phyloP scores from a whole-genome alignment of 2,329 filamentous ascomycete species.

The Colletotrichum godetiae region DNA sequence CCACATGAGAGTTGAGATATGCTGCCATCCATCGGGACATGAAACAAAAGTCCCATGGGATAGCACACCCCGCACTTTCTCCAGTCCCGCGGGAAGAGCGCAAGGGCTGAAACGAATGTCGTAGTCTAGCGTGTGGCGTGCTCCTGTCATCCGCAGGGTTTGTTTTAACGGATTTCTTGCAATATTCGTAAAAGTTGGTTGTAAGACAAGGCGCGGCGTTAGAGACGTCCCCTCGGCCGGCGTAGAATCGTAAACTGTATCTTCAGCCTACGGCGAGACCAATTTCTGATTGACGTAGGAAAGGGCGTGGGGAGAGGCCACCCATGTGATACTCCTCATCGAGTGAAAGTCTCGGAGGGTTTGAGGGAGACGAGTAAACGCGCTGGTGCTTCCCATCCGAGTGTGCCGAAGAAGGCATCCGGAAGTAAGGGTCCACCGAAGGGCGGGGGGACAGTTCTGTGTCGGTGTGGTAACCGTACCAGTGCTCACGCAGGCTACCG shows the following conservation, averaged over 20 bases:
- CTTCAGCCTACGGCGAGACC: conserved; percentile 66
- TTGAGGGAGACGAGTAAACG: conserved; percentile 56
- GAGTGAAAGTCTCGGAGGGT: conserved; percentile 56
- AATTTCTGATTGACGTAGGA: conserved; percentile 59
- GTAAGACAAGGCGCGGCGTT: neutral
- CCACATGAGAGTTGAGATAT: neutral
- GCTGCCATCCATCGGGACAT: conserved; percentile 2
- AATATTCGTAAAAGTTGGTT: conserved; percentile 1
- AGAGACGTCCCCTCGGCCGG: neutral
- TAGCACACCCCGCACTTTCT: conserved; percentile 10
- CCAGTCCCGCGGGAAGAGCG: conserved; percentile 31
- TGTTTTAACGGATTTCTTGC: neutral
- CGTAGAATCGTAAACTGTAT: neutral
- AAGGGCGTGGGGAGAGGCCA: conserved; percentile 61
- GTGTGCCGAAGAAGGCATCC: conserved; percentile 32
- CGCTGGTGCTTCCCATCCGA: conserved; percentile 47
- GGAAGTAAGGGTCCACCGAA: conserved; percentile 46
- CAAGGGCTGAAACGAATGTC: conserved; percentile 23
- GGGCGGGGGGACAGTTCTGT: conserved; percentile 47
- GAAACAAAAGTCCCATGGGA: conserved; percentile 1
- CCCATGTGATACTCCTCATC: conserved; percentile 58
- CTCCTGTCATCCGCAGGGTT: neutral
- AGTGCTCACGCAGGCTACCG: conserved; percentile 54
- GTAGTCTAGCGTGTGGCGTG: neutral
- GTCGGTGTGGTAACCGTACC: conserved; percentile 51